phyloP scores from a whole-genome alignment of 441 rosid species.

The Jatropha podagrica region DNA sequence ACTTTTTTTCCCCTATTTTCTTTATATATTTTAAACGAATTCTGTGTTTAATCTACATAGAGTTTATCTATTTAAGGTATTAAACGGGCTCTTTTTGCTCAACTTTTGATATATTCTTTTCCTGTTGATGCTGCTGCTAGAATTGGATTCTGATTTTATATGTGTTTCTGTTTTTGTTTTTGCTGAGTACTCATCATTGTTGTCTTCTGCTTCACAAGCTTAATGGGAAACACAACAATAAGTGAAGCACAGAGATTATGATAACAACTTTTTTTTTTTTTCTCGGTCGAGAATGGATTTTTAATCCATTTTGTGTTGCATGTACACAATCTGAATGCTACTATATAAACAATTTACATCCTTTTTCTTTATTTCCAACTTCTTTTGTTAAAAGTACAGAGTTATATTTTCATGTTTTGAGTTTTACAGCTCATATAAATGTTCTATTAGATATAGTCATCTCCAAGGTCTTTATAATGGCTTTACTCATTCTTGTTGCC shows the following conservation, averaged over 20 bases:
- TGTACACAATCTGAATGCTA: too few relatives aligned
- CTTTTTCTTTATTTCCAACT: not conserved
- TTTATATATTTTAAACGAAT: conserved; percentile 1
- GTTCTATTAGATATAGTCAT: too few relatives aligned
- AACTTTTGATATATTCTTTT: not conserved
- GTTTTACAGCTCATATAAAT: not conserved
- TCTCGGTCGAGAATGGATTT: not conserved
- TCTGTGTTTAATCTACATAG: not conserved
- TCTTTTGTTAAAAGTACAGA: too few relatives aligned
- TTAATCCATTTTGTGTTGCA: not conserved
- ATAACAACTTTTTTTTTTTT: not conserved
- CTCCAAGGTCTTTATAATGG: not conserved
- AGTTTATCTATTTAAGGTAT: conserved; percentile 3
- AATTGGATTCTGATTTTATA: conserved; percentile 4
- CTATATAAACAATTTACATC: too few relatives aligned
- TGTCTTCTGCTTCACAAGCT: conserved; percentile 1
- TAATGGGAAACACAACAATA: not conserved
- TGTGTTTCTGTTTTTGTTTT: not conserved
- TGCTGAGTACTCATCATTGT: not conserved
- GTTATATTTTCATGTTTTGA: not conserved
- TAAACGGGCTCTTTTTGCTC: conserved; percentile 6
- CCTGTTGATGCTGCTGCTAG: not conserved
- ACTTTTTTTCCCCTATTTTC: not conserved
- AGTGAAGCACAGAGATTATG: not conserved
- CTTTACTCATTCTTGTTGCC: not conserved